Percentiles rank a stretch among this genome's conserved stretches.
phyloP scores from a whole-genome alignment of 306 rosid species.

The Styphnolobium japonicum region DNA sequence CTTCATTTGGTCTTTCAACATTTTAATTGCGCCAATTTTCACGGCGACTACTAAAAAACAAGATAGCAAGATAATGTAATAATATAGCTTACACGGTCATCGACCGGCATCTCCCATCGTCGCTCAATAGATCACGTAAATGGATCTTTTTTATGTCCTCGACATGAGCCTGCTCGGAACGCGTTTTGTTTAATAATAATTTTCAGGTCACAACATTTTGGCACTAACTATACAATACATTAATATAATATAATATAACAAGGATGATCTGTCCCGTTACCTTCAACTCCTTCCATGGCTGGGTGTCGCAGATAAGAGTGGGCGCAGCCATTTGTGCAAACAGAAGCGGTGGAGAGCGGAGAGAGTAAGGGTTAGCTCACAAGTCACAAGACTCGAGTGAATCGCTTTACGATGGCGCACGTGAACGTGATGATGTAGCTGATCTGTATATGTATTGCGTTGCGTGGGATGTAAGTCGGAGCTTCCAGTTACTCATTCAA shows the following conservation, averaged over 20 bases:
- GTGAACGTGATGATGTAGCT: too few relatives aligned
- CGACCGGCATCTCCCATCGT: conserved; percentile 52
- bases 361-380: neutral
- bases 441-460: neutral
- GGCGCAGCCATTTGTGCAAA: conserved; percentile 54
- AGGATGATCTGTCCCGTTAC: conserved; percentile 27
- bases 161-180: conserved; percentile 48
- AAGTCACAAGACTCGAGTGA: too few relatives aligned
- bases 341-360: neutral
- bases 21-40: neutral
- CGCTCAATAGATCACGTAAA: conserved; percentile 68
- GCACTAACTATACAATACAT: too few relatives aligned
- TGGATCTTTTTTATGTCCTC: conserved; percentile 52
- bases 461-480: neutral
- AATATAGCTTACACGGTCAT: conserved; percentile 50
- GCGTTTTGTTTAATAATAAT: neutral
- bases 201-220: neutral
- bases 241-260: too few relatives aligned
- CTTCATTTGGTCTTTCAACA: neutral
- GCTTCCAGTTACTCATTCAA: neutral
- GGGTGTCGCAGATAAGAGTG: conserved; percentile 47
- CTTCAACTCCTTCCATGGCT: conserved; percentile 72
- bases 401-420: neutral
- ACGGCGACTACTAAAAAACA: neutral
- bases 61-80: neutral